Conservation (phyloP, 495 filamentous ascomycete species). For the Penicillium steckii region DNA sequence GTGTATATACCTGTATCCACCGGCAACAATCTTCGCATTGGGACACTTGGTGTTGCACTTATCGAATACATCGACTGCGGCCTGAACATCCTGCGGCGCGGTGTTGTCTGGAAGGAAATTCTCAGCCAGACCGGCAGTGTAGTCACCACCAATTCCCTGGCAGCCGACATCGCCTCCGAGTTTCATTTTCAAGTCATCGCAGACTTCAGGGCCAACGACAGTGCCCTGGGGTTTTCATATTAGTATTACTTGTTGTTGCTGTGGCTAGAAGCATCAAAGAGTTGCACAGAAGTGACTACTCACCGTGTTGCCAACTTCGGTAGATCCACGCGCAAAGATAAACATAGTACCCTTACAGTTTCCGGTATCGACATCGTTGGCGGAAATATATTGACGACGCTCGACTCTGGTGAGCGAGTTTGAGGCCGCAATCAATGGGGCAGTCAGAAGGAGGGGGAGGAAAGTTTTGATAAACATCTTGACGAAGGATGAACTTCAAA, state of each 20-base stretch:
- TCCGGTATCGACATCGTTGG: constrained; percentile 6
- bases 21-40: constrained; percentile 51
- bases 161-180: constrained; percentile 25
- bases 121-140: constrained; percentile 24
- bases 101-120: constrained; percentile 26
- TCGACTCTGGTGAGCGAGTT: background rate
- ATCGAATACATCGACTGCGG: constrained; percentile 32
- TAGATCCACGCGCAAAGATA: constrained; percentile 50
- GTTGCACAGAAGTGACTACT: background rate
- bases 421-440: constrained; percentile 1
- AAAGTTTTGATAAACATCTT: background rate
- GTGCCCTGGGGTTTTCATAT: constrained; percentile 25
- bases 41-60: constrained; percentile 47
- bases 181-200: constrained; percentile 25
- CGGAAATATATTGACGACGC: constrained; percentile 2
- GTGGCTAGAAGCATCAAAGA: too few relatives aligned
- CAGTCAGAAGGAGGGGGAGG: constrained; percentile 1
- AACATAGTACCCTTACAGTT: constrained; percentile 47
- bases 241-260: too few relatives aligned
- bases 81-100: constrained; percentile 37
- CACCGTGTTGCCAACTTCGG: constrained; percentile 24
- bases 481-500: background rate
- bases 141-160: constrained; percentile 34
- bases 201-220: constrained; percentile 39
- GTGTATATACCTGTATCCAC: constrained; percentile 47